A percentile compares a stretch with the other conserved stretches of the same genome.
Evolutionary conservation across 129 eudicot species (phyloP).

Genomic region (sunflower (Helianthus annuus)): HanXRQr2.0-SUNRISE NC_035441.2:155372847-155373346

Average conservation of each 20-base stretch:
- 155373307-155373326: constrained; percentile 21
- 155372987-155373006: too few species aligned
- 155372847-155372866: constrained; percentile 22
- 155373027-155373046: too few species aligned
- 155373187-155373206: constrained; percentile 14
- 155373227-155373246: constrained; percentile 24
- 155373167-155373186: neutral
- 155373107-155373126: too few species aligned
- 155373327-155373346: constrained; percentile 32
- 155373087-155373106: too few species aligned
- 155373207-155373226: too few species aligned
- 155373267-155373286: constrained; percentile 7
- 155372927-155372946: constrained; percentile 36
- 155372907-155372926: constrained; percentile 19
- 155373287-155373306: constrained; percentile 9
- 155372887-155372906: constrained; percentile 9
- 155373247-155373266: constrained; percentile 1
- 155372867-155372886: constrained; percentile 10
- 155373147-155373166: constrained; percentile 13
- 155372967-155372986: neutral
- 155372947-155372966: constrained; percentile 3
- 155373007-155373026: too few species aligned
- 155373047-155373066: too few species aligned
- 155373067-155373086: too few species aligned
- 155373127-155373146: too few species aligned